Base-by-base conservation (phyloP, 2,329 filamentous ascomycete species). In the Teratosphaeria epicoccoides region DNA sequence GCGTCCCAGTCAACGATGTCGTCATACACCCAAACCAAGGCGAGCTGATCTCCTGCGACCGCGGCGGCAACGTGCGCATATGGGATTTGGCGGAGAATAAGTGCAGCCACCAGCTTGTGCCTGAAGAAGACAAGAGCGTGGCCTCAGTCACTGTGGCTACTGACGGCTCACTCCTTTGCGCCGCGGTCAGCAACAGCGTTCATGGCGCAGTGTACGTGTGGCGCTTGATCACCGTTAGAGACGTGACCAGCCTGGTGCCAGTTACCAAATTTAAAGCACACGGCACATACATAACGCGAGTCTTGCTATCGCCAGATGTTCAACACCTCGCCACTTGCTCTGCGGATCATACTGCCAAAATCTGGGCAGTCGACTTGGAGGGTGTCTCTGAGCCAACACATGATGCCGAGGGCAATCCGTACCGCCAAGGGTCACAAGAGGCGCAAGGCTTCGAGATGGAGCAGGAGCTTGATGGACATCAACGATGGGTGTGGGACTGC, bases 11-110 rank as follows among this genome's bases (percentile, higher is more conserved):
- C 49, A 98, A 96, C 65, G 93, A 98, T 69, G 93, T 98, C 7
- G 93, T 97, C n/a, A 98, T 98, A 52, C 93, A 98, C 68, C 93
- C 93, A 0, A 98, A 98, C 66, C 93, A 98, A 73, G 93, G 91
- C 54, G 93, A 98, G 73, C 85, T 98, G 55, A 95, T 98, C 65
- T 95, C 88, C 68, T 96, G 91, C 68, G 93, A 98, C 68, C 83
- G 91, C 28, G 84, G 86, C 46, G 93, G 93, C 46, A 95, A 89
- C 68, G 88, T 98, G 54, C 79, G 91, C 40, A 87, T 98, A 57
- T 98, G 93, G 93, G 93, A 98, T 65, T 71, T 98, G 52, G 89
- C 89, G 7, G 90, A 97, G 77, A 97, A 96, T 67, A 94, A 89
- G 63, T 98, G 93, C 75, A 90, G 87, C 0, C 91, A 97, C 69